phyloP scores from a whole-genome alignment of 169 alveolate species.

The Cryptosporidium muris region DNA sequence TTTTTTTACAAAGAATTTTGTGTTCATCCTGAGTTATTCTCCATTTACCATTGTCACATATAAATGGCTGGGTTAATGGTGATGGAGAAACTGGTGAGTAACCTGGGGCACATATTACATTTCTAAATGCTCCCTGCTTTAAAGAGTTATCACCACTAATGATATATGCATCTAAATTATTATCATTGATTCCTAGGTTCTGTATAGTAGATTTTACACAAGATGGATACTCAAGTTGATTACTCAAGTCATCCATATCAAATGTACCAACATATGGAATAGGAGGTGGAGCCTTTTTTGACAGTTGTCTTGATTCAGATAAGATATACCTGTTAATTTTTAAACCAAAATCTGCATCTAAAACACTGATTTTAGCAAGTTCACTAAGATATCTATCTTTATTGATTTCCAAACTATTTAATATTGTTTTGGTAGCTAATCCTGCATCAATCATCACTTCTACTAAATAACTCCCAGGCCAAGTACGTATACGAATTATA shows the following conservation, averaged over 20 bases:
- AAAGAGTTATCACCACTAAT: constrained; percentile 50
- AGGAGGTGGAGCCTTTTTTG: constrained; percentile 33
- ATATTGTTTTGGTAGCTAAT: constrained; percentile 40
- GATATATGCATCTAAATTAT: constrained; percentile 37
- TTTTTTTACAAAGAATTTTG: constrained; percentile 38
- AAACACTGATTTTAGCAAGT: constrained; percentile 5
- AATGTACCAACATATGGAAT: constrained; percentile 63
- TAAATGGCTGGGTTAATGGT: constrained; percentile 41
- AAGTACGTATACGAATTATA: constrained; percentile 55
- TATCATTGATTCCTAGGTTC: constrained; percentile 24
- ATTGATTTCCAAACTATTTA: constrained; percentile 20
- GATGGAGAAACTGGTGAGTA: constrained; percentile 26
- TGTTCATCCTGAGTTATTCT: constrained; percentile 45
- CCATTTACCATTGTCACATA: constrained; percentile 71
- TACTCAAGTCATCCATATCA: constrained; percentile 48
- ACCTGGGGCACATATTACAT: constrained; percentile 10
- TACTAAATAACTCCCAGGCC: constrained; percentile 68
- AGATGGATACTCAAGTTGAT: constrained; percentile 55
- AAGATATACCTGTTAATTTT: constrained; percentile 3
- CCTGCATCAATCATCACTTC: constrained; percentile 63
- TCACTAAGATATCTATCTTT: not conserved
- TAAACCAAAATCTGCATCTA: constrained; percentile 38
- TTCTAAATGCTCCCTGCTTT: constrained; percentile 61
- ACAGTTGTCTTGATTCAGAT: constrained; percentile 57
- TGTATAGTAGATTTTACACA: constrained; percentile 34